Evolutionary conservation across 2,329 filamentous ascomycete genomes (phyloP).

Genomic region (Dothistroma pini): DNA sequence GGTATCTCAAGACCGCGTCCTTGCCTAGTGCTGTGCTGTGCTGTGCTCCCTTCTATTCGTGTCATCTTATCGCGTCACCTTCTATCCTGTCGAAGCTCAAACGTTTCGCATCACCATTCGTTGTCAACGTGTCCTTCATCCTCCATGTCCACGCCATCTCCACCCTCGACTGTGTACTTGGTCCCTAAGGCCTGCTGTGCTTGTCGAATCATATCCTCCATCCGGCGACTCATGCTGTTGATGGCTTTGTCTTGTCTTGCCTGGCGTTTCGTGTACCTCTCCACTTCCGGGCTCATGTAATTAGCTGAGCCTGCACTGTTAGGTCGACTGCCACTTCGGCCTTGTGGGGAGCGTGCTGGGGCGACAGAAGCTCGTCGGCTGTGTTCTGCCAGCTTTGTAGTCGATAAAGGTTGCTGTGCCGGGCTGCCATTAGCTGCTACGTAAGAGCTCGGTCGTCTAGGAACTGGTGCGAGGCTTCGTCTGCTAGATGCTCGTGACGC

Average conservation of each 20-base stretch:
- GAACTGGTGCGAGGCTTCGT: conserved; percentile 40
- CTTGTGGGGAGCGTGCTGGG: conserved; percentile 43
- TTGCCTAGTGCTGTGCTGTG: background rate
- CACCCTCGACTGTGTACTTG: conserved; percentile 40
- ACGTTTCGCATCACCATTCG: conserved; percentile 19
- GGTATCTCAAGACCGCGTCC: background rate
- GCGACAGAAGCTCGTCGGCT: conserved; percentile 54
- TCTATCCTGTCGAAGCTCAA: background rate
- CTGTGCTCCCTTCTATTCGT: background rate
- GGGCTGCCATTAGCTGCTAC: conserved; percentile 37
- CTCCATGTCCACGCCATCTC: conserved; percentile 33
- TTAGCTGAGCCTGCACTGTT: background rate
- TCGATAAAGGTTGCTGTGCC: conserved; percentile 12
- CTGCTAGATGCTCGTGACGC: conserved; percentile 33
- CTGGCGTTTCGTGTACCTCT: conserved; percentile 67
- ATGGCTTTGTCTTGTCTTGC: conserved; percentile 73
- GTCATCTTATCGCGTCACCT: background rate
- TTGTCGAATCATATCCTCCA: conserved; percentile 84
- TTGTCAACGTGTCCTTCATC: conserved; percentile 33
- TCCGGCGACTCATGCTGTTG: conserved; percentile 70
- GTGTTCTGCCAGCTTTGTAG: conserved; percentile 7
- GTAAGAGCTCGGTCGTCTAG: conserved; percentile 38
- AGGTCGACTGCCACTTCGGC: conserved; percentile 18
- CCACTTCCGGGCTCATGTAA: conserved; percentile 60
- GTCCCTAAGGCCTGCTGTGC: conserved; percentile 76